Base-by-base conservation (phyloP, 2,329 filamentous ascomycete genomes). In the Talaromyces funiculosus region DNA sequence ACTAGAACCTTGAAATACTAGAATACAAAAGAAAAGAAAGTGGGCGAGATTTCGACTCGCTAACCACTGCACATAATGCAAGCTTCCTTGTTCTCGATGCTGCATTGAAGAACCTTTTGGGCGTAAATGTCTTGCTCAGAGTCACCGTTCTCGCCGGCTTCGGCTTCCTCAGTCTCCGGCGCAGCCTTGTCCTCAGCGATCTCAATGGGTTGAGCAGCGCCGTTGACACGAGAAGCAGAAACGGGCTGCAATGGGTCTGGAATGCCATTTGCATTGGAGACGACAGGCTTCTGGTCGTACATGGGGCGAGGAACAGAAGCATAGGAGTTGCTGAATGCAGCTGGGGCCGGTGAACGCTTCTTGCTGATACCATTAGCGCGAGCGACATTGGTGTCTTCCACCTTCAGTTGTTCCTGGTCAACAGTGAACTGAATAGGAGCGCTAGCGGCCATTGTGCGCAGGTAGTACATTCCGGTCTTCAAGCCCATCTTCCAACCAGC, bases 391-490 rank as follows among this genome's bases (percentile, higher is more conserved):
- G 86, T 90, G 73, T 99, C 94, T 40, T 85, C 85, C 51, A 96
- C 86, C 80, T 92, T 90, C 68, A 99, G 86, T 60, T 90, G 90
- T 78, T 96, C 90, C 78, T 99, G 93, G 74, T 99, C 94, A 72
- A 99, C 94, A 4, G 94, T 99, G 82, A 99, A 99, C 78, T 99
- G 94, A 67, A 99, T 99, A 58, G 94, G 94, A 51, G 92, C 92
- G 18, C 92, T 92, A 37, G 94, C 94, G 65, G 94, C 94, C 86
- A 96, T 94, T 53, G 94, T 99, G 71, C 94, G 91, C 69, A 99
- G 87, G 80, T 99, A 99, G 87, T 99, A 99, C 94, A 99, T 97
- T 81, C 94, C 94, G 37, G 94, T 99, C 89, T 99, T 99, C 68
- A 99, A 86, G 72, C 94, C 94, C 67, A 97, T 87, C 84, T 97